Base-by-base conservation (phyloP, 1,139 yeast genomes). In the Lodderomyces orthopsilosis region DNA sequence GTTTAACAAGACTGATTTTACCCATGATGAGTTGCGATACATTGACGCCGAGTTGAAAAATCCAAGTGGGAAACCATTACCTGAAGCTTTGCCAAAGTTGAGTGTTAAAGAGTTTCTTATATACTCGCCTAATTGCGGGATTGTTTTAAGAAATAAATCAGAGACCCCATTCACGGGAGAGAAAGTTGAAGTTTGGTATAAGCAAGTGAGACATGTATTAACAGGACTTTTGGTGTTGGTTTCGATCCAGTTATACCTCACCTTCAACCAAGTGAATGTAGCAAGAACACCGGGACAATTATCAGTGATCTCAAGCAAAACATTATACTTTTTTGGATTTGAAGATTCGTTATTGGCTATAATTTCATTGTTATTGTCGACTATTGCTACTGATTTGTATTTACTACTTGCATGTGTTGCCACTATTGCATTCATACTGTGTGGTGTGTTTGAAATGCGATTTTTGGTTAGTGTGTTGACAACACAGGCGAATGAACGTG, bases 111-210 rank as follows among this genome's bases (percentile, higher is more conserved):
- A 74, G 8, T 87, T 85, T 5, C 51, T 87, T 19, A 49, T 88
- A 15, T 90, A 86, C 56, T 88, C 96, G 0, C 97, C 97, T 0
- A 96, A 91, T 58, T 91, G 98, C 66, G 95, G 91, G 0, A 58
- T 84, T 2, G 61, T 75, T 0, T 50, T 87, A 9, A 60, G 67
- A 2, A 53, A 77, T 12, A 66, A 66, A 21, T 46, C 54, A 6
- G 55, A 59, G 3, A 45, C 51, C 2, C 37, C 34, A 1, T 66
- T 78, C n/a, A 52, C 51, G n/a, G 96, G 96, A 0, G 66, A 75
- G 15, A 76, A 80, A 47, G 62, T 67, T 43, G 88, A 81, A 52
- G 70, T 79, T 3, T 71, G 68, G 40, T 66, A 74, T 40, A 54
- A 57, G 19, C 59, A 71, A 41, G 63, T 76, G 27, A 72, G 78